These are phyloP conservation scores for Monascus purpureus DNA, from an alignment of 495 filamentous ascomycete genomes.

Conservation along the genomic window DNA sequence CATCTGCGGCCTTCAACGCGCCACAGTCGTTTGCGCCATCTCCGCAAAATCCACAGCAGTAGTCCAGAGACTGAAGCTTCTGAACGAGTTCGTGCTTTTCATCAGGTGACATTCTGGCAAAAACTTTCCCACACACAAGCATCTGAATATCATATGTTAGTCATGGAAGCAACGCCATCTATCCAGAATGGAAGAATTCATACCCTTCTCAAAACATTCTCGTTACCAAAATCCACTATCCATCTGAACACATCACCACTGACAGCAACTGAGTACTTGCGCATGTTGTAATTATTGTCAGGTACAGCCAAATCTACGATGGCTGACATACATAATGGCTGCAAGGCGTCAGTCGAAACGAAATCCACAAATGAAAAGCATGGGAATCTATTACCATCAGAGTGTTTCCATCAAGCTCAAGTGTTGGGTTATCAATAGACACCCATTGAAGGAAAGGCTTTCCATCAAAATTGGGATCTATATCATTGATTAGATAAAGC, in stretches of 20 bases:
- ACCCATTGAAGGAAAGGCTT: slow-evolving; percentile 72
- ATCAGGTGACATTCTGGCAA: slow-evolving; percentile 96
- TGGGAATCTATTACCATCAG: slow-evolving; percentile 40
- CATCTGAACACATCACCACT: slow-evolving; percentile 93
- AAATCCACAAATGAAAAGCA: background rate
- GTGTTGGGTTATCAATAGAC: slow-evolving; percentile 72
- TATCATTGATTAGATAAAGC: slow-evolving; percentile 4
- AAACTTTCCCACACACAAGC: slow-evolving; percentile 84
- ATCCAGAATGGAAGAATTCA: slow-evolving; percentile 5
- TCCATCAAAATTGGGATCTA: slow-evolving; percentile 48
- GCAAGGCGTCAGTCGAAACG: slow-evolving; percentile 12
- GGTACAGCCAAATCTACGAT: slow-evolving; percentile 72
- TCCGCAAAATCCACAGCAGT: slow-evolving; percentile 92
- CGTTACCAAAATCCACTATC: slow-evolving; percentile 79
- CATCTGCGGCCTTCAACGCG: slow-evolving; percentile 92
- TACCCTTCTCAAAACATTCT: slow-evolving; percentile 58
- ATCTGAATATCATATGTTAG: slow-evolving; percentile 34
- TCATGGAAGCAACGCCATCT: slow-evolving; percentile 7
- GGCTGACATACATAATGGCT: slow-evolving; percentile 56
- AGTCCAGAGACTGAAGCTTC: slow-evolving; percentile 91
- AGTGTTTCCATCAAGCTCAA: slow-evolving; percentile 61
- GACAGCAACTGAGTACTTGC: slow-evolving; percentile 77
- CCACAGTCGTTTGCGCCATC: slow-evolving; percentile 98
- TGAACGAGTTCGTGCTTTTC: slow-evolving; percentile 98
- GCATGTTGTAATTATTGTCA: slow-evolving; percentile 61